Evolutionary conservation across 768 basidiomycete species (phyloP).

Genomic region (Tricholoma saponaceum): DNA sequence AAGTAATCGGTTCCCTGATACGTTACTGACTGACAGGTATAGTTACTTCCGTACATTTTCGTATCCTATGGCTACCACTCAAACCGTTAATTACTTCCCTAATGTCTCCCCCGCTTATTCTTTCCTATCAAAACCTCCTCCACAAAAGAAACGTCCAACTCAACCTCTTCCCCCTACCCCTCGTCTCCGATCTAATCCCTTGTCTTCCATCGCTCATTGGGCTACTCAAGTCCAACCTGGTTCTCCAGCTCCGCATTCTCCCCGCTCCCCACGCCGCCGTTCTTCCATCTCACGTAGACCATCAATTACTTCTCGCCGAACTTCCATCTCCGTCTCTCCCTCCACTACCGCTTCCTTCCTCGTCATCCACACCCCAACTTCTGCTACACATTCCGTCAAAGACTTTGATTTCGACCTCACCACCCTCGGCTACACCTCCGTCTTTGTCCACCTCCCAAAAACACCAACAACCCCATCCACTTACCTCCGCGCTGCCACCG

Average conservation of each 20-base stretch:
- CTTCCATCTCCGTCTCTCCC: constrained; percentile 25
- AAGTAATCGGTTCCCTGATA: no score
- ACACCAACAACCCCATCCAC: constrained; percentile 36
- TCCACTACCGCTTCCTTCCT: constrained; percentile 40
- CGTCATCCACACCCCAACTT: constrained; percentile 39
- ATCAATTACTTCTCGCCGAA: constrained; percentile 17
- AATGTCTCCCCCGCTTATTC: constrained; percentile 23
- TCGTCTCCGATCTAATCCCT: no score
- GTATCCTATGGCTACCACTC: neutral
- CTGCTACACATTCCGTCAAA: constrained; percentile 31
- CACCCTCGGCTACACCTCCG: constrained; percentile 58
- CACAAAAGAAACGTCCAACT: constrained; percentile 31
- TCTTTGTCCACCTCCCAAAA: constrained; percentile 57
- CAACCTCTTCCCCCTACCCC: constrained; percentile 23
- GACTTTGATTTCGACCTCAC: constrained; percentile 54
- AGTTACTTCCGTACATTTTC: no score
- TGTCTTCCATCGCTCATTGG: constrained; percentile 60
- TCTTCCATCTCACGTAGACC: constrained; percentile 21
- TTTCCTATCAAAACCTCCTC: constrained; percentile 41
- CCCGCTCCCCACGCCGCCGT: constrained; percentile 31
- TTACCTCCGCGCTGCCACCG: constrained; percentile 11
- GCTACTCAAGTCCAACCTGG: constrained; percentile 65
- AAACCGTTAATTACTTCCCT: no score
- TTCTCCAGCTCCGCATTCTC: constrained; percentile 46
- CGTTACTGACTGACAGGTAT: no score